A percentile compares a stretch with the other conserved stretches of the same genome.
Conservation (phyloP, 192 early-diverging fungal species). For the Linnemannia hyalina region DNA sequence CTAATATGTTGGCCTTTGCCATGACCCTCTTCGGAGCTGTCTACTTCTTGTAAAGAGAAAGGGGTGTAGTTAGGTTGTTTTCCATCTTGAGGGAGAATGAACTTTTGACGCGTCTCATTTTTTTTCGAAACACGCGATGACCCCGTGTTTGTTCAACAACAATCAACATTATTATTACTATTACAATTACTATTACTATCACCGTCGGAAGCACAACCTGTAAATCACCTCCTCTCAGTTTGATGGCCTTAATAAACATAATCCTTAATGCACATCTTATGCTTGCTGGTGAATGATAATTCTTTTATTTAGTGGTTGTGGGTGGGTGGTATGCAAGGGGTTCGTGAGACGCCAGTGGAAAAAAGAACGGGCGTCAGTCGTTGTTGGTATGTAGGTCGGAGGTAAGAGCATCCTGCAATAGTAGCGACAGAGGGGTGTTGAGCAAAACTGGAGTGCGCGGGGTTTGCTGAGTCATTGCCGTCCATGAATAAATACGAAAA, state of each 20-base stretch:
- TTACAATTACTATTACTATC: background rate
- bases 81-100: background rate
- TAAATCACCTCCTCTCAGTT: background rate
- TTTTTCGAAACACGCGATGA: background rate
- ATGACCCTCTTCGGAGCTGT: slow-evolving; percentile 49
- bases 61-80: background rate
- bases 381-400: background rate
- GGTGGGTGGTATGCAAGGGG: background rate
- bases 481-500: background rate
- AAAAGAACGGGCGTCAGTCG: background rate
- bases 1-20: slow-evolving; percentile 43
- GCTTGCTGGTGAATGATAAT: background rate
- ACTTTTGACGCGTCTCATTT: background rate
- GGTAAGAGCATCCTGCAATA: background rate
- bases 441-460: background rate
- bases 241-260: background rate
- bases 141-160: background rate
- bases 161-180: no score
- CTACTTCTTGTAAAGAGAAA: slow-evolving; percentile 26
- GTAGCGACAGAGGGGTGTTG: background rate
- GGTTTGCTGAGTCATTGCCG: background rate
- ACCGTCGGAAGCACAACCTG: background rate
- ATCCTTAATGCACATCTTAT: background rate
- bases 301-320: background rate
- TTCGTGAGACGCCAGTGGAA: background rate